These are phyloP conservation scores for Ogataea glucozyma DNA, from an alignment of 805 yeast genomes.

Conservation along the genomic window DNA sequence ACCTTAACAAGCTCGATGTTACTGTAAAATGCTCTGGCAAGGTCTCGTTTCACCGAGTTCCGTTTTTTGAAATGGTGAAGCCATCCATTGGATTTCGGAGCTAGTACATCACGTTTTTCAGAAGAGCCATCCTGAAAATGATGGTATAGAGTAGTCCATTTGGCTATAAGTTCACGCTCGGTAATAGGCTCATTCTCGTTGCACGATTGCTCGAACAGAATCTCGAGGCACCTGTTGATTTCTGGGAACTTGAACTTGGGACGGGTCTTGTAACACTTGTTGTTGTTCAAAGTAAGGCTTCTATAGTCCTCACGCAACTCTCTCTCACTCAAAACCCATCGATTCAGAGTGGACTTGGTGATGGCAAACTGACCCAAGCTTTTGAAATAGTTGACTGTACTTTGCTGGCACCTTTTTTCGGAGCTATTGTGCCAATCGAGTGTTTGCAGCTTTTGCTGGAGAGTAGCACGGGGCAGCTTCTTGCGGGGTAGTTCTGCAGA, in stretches of 20 bases:
- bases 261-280: slow-evolving; percentile 32
- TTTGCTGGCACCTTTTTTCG: slow-evolving; percentile 36
- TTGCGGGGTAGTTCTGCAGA: background rate
- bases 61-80: slow-evolving; percentile 40
- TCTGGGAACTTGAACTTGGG: slow-evolving; percentile 37
- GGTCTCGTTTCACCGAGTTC: slow-evolving; percentile 29
- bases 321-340: slow-evolving; percentile 41
- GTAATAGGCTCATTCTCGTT: slow-evolving; percentile 32
- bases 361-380: slow-evolving; percentile 35
- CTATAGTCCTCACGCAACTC: slow-evolving; percentile 33
- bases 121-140: slow-evolving; percentile 19
- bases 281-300: slow-evolving; percentile 29
- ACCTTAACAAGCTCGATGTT: slow-evolving; percentile 18
- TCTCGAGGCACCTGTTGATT: slow-evolving; percentile 38
- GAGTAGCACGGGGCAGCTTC: slow-evolving; percentile 38
- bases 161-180: slow-evolving; percentile 34
- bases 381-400: slow-evolving; percentile 37
- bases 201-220: slow-evolving; percentile 39
- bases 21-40: slow-evolving; percentile 30
- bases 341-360: slow-evolving; percentile 40
- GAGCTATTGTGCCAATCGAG: slow-evolving; percentile 38
- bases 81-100: slow-evolving; percentile 42
- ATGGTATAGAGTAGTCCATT: slow-evolving; percentile 32
- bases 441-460: slow-evolving; percentile 38
- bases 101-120: slow-evolving; percentile 9